Evolutionary conservation across 2,329 filamentous ascomycete species (phyloP), one percentile per base, ranked within the genome.

Genomic region (Cryphonectria naterciae): DNA sequence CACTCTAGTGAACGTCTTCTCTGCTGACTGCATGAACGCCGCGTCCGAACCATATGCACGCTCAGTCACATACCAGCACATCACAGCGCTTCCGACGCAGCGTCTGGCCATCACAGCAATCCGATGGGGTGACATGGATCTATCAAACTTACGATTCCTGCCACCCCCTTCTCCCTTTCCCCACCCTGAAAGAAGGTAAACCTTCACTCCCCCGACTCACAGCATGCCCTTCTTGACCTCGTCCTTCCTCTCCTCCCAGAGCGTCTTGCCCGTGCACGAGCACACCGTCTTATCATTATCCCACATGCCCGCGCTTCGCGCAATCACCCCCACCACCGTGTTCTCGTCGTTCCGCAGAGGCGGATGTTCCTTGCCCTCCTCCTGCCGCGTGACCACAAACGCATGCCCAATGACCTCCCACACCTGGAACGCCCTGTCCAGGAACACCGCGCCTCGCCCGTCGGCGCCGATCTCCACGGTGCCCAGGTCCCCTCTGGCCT

Each of bases 251-350:
- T 99, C 96, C 82, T 99, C 93, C 96, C 96, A 99, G 15, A 99
- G 89, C 70, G 95, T 98, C 89, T 98, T 98, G 4, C 96, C 96
- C 52, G 94, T 97, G 82, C 96, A 99, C 64, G 94, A 97, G 81
- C 96, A 99, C 7, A 99, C 95, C 62, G 93, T 97, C 87, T 98
- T 99, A 80, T 98, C 94, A 77, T 99, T 97, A 80, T 98, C 95
- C 96, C 96, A 99, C 73, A 97, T 92, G n/a, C 96, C 96, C 22
- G 96, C 95, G 81, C 95, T 98, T 78, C 96, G 87, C 65, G 96
- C 96, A 82, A 99, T 93, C 67, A 99, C 95, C 11, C 96, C 96
- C 2, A 97, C 93, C 66, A 98, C 85, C 28, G 94, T 97, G 79
- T 97, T 89, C 69, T 90, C 87, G 78, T 97, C 93, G 75, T 97